phyloP scores from a whole-genome alignment of 305 asterid species.

The Withania somnifera region DNA sequence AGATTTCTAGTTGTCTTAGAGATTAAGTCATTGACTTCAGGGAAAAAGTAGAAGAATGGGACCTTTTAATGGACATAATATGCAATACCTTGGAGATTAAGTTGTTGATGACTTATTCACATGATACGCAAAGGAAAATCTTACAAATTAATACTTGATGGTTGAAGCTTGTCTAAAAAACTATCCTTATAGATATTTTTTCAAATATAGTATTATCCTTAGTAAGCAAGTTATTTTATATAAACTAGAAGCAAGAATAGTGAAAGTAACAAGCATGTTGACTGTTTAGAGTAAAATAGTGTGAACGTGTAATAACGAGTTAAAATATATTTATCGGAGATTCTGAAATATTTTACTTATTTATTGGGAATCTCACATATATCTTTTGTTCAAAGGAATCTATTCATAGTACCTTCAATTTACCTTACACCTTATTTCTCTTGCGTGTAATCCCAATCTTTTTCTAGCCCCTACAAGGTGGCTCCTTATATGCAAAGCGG shows the following conservation, averaged over 20 bases:
- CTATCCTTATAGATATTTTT: neutral
- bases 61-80: too few relatives aligned
- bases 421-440: neutral
- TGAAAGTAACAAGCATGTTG: neutral
- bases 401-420: neutral
- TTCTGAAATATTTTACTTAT: neutral
- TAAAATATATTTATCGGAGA: neutral
- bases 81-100: too few relatives aligned
- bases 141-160: neutral
- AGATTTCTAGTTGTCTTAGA: too few relatives aligned
- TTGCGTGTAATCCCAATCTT: neutral
- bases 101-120: too few relatives aligned
- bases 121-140: too few relatives aligned
- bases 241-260: neutral
- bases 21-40: too few relatives aligned
- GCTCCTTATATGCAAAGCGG: too few relatives aligned
- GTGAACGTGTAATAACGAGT: neutral
- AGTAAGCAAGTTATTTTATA: neutral
- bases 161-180: neutral
- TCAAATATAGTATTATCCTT: neutral
- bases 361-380: neutral
- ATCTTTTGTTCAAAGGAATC: too few relatives aligned
- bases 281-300: neutral
- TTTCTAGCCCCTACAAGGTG: neutral
- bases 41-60: too few relatives aligned